These are phyloP conservation scores for Erodium trifolium DNA, from an alignment of 441 rosid species.

Conservation along the genomic window DNA sequence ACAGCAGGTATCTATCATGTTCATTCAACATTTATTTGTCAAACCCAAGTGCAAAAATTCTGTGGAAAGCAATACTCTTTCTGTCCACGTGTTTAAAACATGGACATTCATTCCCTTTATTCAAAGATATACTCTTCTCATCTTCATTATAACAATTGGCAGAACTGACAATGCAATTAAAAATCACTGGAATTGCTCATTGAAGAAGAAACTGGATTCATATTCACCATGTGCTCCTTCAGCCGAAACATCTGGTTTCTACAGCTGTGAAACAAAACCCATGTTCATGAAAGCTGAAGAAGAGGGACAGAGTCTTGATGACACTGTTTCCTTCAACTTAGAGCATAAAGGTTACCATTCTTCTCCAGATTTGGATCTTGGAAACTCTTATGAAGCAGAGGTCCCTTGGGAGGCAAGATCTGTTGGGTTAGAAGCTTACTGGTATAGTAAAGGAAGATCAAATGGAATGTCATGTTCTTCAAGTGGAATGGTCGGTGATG, in stretches of 20 bases:
- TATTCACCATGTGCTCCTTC: conserved; percentile 4
- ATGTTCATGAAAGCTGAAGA: conserved; percentile 10
- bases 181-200: conserved; percentile 21
- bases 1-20: not conserved
- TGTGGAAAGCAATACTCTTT: not conserved
- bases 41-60: not conserved
- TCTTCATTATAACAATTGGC: conserved; percentile 13
- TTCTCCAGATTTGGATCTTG: not conserved
- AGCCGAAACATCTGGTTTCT: conserved; percentile 15
- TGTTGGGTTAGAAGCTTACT: not conserved
- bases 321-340: not conserved
- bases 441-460: conserved; percentile 7
- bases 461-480: conserved; percentile 3
- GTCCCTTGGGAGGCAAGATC: not conserved
- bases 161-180: conserved; percentile 25
- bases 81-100: not conserved
- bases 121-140: not conserved
- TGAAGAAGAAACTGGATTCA: conserved; percentile 18
- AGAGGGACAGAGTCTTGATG: conserved; percentile 9
- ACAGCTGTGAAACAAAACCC: conserved; percentile 19
- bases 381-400: not conserved
- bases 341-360: conserved; percentile 11
- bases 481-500: not conserved
- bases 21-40: not conserved
- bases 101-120: not conserved